phyloP scores from a whole-genome alignment of 768 basidiomycete genomes.

The Piloderma croceum region DNA sequence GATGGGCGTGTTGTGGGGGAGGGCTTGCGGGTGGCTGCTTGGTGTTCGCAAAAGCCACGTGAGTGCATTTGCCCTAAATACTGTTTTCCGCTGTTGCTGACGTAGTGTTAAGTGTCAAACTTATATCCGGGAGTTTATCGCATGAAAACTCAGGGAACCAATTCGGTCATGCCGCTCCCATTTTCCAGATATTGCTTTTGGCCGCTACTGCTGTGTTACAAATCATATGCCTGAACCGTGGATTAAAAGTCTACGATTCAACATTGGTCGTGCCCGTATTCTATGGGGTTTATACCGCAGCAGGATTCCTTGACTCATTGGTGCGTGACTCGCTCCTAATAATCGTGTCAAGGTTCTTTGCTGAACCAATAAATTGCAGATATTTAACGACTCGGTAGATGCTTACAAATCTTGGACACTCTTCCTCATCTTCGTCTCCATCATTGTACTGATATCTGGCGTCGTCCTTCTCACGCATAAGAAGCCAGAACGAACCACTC shows the following conservation, averaged over 20 bases:
- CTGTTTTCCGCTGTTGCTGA: slow-evolving; percentile 8
- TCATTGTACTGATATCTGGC: slow-evolving; percentile 79
- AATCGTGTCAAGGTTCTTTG: background rate
- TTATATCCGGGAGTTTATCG: slow-evolving; percentile 70
- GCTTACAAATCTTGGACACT: slow-evolving; percentile 88
- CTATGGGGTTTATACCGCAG: slow-evolving; percentile 86
- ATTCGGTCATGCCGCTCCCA: slow-evolving; percentile 74
- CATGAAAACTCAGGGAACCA: slow-evolving; percentile 82
- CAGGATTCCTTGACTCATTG: slow-evolving; percentile 65
- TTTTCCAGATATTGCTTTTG: slow-evolving; percentile 69
- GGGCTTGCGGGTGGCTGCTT: slow-evolving; percentile 85
- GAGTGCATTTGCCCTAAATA: slow-evolving; percentile 7
- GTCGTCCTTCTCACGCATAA: slow-evolving; percentile 94
- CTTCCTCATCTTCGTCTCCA: slow-evolving; percentile 82
- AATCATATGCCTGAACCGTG: slow-evolving; percentile 88
- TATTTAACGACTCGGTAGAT: slow-evolving; percentile 82
- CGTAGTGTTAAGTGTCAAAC: slow-evolving; percentile 53
- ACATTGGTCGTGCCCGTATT: slow-evolving; percentile 92
- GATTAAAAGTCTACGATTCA: slow-evolving; percentile 84
- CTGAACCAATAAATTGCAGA: slow-evolving; percentile 20
- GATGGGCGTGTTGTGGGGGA: slow-evolving; percentile 91
- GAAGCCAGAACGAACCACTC: slow-evolving; percentile 59
- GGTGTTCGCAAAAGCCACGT: slow-evolving; percentile 64
- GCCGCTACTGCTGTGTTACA: slow-evolving; percentile 78
- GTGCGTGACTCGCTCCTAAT: slow-evolving; percentile 11